Conservation (phyloP, 2,329 filamentous ascomycete genomes). For the Nakataea oryzae region DNA sequence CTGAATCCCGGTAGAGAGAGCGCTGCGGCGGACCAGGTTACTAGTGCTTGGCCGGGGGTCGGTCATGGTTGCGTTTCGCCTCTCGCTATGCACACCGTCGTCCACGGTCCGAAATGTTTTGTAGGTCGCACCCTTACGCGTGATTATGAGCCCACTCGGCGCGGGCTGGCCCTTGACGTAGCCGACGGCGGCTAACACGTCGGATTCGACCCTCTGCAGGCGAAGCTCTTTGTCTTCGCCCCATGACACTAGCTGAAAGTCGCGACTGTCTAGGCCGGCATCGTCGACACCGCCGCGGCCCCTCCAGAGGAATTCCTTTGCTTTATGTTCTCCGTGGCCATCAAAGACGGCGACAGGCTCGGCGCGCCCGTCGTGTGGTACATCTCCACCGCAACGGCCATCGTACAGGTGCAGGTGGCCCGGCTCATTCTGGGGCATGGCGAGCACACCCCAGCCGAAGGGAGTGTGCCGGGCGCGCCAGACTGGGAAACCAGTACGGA, state of each 20-base stretch:
- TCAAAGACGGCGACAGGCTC: constrained; percentile 47
- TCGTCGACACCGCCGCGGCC: constrained; percentile 57
- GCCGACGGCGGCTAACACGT: constrained; percentile 57
- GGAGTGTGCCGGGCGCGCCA: constrained; percentile 89
- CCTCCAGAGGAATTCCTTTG: constrained; percentile 89
- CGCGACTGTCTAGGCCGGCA: constrained; percentile 67
- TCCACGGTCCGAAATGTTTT: constrained; percentile 73
- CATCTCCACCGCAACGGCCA: constrained; percentile 37
- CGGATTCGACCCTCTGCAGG: constrained; percentile 60
- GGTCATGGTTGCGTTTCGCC: constrained; percentile 50
- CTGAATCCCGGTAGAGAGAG: constrained; percentile 32
- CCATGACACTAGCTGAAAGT: constrained; percentile 92
- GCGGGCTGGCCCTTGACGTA: constrained; percentile 60
- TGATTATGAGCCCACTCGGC: constrained; percentile 57
- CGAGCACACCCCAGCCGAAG: constrained; percentile 75
- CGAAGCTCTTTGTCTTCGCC: constrained; percentile 76
- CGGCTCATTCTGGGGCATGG: constrained; percentile 86
- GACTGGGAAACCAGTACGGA: constrained; percentile 74
- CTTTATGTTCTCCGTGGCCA: constrained; percentile 56
- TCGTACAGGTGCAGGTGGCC: constrained; percentile 81
- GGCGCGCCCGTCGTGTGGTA: constrained; percentile 30
- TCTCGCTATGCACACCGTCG: constrained; percentile 44
- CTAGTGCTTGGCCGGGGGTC: constrained; percentile 39
- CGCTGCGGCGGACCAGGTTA: constrained; percentile 21
- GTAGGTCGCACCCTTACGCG: constrained; percentile 75